Evolutionary conservation across 495 filamentous ascomycete species (phyloP).

Genomic region (Lophiotrema nucula): DNA sequence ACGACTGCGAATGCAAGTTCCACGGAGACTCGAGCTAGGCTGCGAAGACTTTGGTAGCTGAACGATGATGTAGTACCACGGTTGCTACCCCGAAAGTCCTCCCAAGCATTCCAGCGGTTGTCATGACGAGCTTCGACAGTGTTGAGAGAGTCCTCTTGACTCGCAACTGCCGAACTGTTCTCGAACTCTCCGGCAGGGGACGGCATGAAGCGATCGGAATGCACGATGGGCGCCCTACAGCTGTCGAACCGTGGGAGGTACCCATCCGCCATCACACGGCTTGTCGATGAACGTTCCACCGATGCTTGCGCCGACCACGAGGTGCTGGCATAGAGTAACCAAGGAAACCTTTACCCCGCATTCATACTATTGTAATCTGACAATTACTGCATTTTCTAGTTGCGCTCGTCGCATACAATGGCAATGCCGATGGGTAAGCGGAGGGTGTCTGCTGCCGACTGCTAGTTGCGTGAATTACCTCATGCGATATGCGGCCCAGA

Average conservation of each 20-base stretch:
- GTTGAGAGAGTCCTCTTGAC: too few species aligned
- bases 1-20: too few species aligned
- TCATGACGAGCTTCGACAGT: not conserved
- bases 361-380: too few species aligned
- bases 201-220: slow-evolving; percentile 5
- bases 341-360: not conserved
- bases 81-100: too few species aligned
- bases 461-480: not conserved
- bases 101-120: not conserved
- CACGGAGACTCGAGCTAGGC: too few species aligned
- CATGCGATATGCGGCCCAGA: not conserved
- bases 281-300: not conserved
- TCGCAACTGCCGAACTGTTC: not conserved
- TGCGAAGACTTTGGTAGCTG: too few species aligned
- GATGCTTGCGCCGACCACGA: not conserved
- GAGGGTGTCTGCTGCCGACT: not conserved
- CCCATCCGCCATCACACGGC: not conserved
- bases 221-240: not conserved
- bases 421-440: not conserved
- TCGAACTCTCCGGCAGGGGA: not conserved
- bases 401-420: not conserved
- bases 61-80: too few species aligned
- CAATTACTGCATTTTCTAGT: slow-evolving; percentile 8
- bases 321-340: not conserved
- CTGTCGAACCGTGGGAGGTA: too few species aligned